Evolutionary conservation across 2,329 filamentous ascomycete genomes (phyloP).

Genomic region (Diaporthe australafricana): DNA sequence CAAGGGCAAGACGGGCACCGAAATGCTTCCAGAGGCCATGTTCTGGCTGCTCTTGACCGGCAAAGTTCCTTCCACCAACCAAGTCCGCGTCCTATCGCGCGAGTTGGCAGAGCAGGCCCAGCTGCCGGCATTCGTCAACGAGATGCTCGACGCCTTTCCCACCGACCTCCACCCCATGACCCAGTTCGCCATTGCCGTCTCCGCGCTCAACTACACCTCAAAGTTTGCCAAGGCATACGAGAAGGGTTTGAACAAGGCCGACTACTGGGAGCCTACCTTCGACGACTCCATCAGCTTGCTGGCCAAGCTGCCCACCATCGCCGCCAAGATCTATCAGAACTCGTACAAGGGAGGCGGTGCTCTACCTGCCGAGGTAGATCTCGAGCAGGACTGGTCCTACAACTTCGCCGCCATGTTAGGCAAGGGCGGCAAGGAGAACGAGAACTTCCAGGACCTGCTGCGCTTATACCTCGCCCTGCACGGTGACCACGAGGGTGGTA

Average conservation of each 20-base stretch:
- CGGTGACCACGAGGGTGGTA: conserved; percentile 97
- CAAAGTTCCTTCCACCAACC: conserved; percentile 83
- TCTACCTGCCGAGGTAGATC: conserved; percentile 81
- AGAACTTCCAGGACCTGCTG: conserved; percentile 94
- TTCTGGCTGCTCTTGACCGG: conserved; percentile 98
- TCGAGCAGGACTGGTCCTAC: conserved; percentile 95
- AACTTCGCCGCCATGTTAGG: conserved; percentile 98
- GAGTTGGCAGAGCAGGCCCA: conserved; percentile 88
- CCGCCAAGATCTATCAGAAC: conserved; percentile 97
- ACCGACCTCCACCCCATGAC: conserved; percentile 97
- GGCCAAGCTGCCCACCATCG: conserved; percentile 95
- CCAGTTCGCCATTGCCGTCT: conserved; percentile 94
- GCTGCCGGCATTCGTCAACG: conserved; percentile 84
- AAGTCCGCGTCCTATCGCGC: conserved; percentile 84
- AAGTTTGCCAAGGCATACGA: conserved; percentile 95
- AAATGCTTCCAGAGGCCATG: conserved; percentile 99
- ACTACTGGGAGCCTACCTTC: conserved; percentile 99
- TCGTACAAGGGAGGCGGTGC: conserved; percentile 80
- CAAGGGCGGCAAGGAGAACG: conserved; percentile 87
- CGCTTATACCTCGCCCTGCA: conserved; percentile 95
- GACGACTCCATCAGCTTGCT: conserved; percentile 94
- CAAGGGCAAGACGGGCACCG: conserved; percentile 90
- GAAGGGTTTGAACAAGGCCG: conserved; percentile 89
- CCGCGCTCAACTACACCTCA: conserved; percentile 94
- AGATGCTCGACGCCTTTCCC: conserved; percentile 92